Base-by-base conservation (phyloP, 495 filamentous ascomycete genomes). In the Neurospora sp. region DNA sequence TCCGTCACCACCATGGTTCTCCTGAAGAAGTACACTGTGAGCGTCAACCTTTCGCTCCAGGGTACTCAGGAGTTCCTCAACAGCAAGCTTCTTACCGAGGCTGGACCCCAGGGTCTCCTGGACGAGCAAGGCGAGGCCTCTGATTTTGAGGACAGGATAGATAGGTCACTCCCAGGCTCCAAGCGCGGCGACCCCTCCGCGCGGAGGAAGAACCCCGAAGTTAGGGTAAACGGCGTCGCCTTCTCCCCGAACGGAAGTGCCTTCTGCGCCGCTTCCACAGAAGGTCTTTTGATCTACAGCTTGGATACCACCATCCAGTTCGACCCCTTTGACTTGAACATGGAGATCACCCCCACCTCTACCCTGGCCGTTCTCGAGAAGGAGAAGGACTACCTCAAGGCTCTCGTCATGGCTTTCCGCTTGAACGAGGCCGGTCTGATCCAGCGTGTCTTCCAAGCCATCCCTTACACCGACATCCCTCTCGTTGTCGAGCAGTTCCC, bases 51-150 rank as follows among this genome's bases (percentile, higher is more conserved):
- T 4, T 95, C 94, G 18, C 86, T 99, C 6, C 94, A 97, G 37
- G 96, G 96, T 12, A 98, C 96, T 2, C 95, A 97, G 77, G 96
- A 98, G 82, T 96, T 94, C 84, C 88, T 99, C 66, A 98, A 97
- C 86, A 96, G 93, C 83, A 91, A 90, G 75, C 86, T 93, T 62
- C 84, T 99, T 71, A 98, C 95, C 27, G 96, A 98, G 84, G 94
- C 93, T 23, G 96, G 96, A 7, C 92, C 96, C 4, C 85, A 86
- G 69, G 93, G 87, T 3, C 88, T 97, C 6, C 88, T 98, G 10
- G 94, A 98, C 74, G 90, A 91, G 27, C 89, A 92, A 76, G 95
- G 94, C 39, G 95, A 98, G 78, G 91, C 90, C 0, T 97, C 95
- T 0, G 95, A 98, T 78, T 86, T 90, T 23, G 95, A 97, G 80